Base-by-base conservation (phyloP, 2,329 filamentous ascomycete genomes). In the Davidsoniella neocaledoniae region DNA sequence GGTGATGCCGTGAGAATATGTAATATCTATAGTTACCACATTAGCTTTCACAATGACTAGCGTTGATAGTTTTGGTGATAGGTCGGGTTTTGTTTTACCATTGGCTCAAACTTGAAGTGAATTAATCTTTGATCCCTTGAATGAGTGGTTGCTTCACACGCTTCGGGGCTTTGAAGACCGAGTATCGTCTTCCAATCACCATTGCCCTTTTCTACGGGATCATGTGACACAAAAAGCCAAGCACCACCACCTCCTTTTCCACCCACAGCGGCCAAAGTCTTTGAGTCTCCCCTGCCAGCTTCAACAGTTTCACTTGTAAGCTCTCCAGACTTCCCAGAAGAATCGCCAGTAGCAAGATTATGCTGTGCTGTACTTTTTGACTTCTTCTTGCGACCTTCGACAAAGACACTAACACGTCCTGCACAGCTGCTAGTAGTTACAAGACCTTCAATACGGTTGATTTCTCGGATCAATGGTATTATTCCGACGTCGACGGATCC, bases 351-450 rank as follows among this genome's bases (percentile, higher is more conserved):
- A 17, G 45, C 25, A 33, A 33, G 3, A 12, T 25, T 17, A 48
- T 55, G 10, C 26, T 33, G 26, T 3, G 26, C 10, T 33, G 26
- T 33, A 33, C 10, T 33, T 25, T 21, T 43, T 17, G 38, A 42
- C 57, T 77, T 82, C 42, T 67, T 68, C 1, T 50, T 50, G 39
- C 45, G 44, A 7, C 88, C 88, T 66, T 95, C 90, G 1, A 93
- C 68, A 59, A 93, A 96, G 3, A 95, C 83, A 55, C 83, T 88
- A 43, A 93, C 76, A 48, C 90, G 72, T 0, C 90, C 90, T 2
- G 86, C 84, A 62, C 90, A 96, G 63, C 87, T 94, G 65, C 87
- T 94, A 2, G 88, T 95, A 1, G 90, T 95, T 33, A 93, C 86
- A 39, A 88, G 74, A 1, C 85, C 86, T 1, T 79, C 73, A 5